These are phyloP conservation scores for Penicillium pancosmium DNA, from an alignment of 495 filamentous ascomycete genomes.

Conservation along the genomic window DNA sequence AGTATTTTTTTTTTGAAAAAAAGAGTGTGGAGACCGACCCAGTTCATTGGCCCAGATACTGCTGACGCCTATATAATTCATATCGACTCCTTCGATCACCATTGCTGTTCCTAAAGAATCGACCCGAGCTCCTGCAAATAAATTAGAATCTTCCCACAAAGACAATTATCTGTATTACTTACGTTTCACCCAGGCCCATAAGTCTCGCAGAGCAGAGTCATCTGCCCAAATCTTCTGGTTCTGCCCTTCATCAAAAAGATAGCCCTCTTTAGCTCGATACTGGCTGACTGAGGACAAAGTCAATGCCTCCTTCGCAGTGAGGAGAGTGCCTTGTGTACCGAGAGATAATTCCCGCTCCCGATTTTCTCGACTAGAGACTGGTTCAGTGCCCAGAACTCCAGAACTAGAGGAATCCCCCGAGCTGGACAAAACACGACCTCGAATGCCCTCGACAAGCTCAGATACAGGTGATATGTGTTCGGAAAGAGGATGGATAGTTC, in stretches of 20 bases:
- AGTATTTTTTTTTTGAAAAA: neutral
- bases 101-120: slow-evolving; percentile 70
- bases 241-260: slow-evolving; percentile 70
- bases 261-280: slow-evolving; percentile 68
- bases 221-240: slow-evolving; percentile 71
- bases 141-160: slow-evolving; percentile 22
- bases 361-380: slow-evolving; percentile 46
- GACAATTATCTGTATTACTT: slow-evolving; percentile 27
- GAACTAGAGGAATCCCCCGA: slow-evolving; percentile 15
- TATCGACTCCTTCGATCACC: slow-evolving; percentile 71
- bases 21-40: slow-evolving; percentile 43
- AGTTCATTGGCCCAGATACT: slow-evolving; percentile 79
- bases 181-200: slow-evolving; percentile 81
- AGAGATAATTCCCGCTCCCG: slow-evolving; percentile 43
- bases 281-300: slow-evolving; percentile 47
- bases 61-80: slow-evolving; percentile 83
- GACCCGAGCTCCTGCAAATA: slow-evolving; percentile 60
- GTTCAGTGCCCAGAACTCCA: slow-evolving; percentile 19
- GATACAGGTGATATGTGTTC: slow-evolving; percentile 34
- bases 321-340: slow-evolving; percentile 24
- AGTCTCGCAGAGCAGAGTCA: slow-evolving; percentile 71
- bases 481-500: slow-evolving; percentile 35
- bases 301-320: slow-evolving; percentile 46
- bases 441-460: slow-evolving; percentile 33
- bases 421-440: slow-evolving; percentile 27